Percentiles rank a stretch among this genome's conserved stretches.
Conservation (phyloP, 768 basidiomycete genomes). For the Hygrocybe coccinea region DNA sequence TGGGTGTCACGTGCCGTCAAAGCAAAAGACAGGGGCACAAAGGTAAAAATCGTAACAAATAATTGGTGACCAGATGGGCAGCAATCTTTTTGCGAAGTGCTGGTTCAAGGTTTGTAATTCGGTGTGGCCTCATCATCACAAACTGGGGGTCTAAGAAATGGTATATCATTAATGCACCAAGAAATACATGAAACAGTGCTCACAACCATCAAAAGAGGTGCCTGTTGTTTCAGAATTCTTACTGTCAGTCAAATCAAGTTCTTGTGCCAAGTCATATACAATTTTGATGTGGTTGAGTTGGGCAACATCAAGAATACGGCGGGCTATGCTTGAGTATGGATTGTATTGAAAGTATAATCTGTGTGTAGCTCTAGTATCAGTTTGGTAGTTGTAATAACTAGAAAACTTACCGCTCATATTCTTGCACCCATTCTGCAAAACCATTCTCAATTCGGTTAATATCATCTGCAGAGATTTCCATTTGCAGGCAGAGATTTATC, state of each 20-base stretch:
- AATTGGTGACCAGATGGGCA: neutral
- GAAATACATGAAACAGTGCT: neutral
- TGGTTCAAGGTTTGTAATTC: neutral
- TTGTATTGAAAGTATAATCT: too few relatives aligned
- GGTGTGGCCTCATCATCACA: neutral
- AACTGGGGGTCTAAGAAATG: neutral
- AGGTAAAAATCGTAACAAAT: too few relatives aligned
- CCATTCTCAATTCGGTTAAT: slow-evolving; percentile 24
- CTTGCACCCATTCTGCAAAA: slow-evolving; percentile 33
- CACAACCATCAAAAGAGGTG: neutral
- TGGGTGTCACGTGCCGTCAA: too few relatives aligned
- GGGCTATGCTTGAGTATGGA: neutral
- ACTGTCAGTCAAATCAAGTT: neutral
- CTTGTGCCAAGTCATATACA: neutral
- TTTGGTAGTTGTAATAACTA: too few relatives aligned
- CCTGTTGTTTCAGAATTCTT: neutral
- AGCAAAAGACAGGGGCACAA: too few relatives aligned
- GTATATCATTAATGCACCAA: neutral
- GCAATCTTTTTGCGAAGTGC: neutral
- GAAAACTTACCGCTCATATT: slow-evolving; percentile 39
- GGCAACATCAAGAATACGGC: neutral
- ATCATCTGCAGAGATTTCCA: slow-evolving; percentile 26
- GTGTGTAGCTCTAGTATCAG: too few relatives aligned
- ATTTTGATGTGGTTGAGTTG: neutral
- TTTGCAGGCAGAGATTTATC: slow-evolving; percentile 34